Evolutionary conservation across 176 grass and related monocot species (phyloP), one percentile per base, ranked within the genome.

Genomic region (Avena atlantica): DNA sequence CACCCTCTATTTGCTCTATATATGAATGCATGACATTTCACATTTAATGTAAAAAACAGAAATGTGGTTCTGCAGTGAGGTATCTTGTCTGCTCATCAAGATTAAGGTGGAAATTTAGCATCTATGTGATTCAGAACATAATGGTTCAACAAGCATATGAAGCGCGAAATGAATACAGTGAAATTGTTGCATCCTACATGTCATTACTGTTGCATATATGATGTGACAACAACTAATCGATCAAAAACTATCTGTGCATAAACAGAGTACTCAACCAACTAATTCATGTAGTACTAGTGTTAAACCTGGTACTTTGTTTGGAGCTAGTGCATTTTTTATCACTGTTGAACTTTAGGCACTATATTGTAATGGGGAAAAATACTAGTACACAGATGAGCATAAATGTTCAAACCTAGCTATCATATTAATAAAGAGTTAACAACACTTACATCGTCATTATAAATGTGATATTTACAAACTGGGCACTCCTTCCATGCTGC

Each of bases 371-470:
- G 29, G 14, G 27, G 27, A 16, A 36, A 67, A 17, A 36, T 29
- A 34, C 64, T 67, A 34, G 31, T 34, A 36, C 27, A 36, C 29
- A 67, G 17, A 31, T 3, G 64, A 75, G 72, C 13, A 76, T 31
- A 53, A 76, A 45, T 4, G 4, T 45, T 6, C 45, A 31, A 56
- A 80, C 49, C 2, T 5, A 80, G 8, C 17, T 44, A 25, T 44
- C 31, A 66, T 56, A 71, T 7, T 72, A 44, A 21, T 71, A 44
- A 21, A 86, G 23, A 70, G 17, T 70, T 61, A 60, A 17, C 11
- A 24, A 2, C 24, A 86, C 88, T 93, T 96, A 94, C 96, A 91
- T 92, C 67, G 37, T 85, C 89, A 69, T 86, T 89, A 67, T 99
- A 90, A 40, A 94, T 93, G 47, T 12, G 9, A 58, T 52, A 48